A percentile compares a stretch with the other conserved stretches of the same genome.
Evolutionary conservation across 2,329 filamentous ascomycete genomes (phyloP).

Genomic region (Sporothrix pseudoabietina): DNA sequence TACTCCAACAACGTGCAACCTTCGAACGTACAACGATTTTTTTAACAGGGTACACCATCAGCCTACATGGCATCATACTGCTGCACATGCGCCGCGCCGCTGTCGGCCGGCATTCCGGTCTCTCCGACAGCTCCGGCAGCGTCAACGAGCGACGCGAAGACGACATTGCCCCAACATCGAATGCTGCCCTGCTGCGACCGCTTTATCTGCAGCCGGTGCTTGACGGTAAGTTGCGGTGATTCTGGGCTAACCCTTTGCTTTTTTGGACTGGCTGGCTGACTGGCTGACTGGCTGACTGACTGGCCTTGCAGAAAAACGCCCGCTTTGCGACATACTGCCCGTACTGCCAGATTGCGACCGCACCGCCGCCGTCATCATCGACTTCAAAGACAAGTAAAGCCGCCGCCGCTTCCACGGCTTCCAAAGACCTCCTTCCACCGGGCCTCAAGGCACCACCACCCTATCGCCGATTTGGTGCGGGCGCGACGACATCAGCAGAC

Average conservation of each 20-base stretch:
- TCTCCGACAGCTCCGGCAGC: constrained; percentile 42
- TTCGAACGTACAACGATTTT: neutral
- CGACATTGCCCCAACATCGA: constrained; percentile 49
- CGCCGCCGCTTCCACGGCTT: neutral
- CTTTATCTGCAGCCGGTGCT: constrained; percentile 71
- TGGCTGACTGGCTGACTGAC: neutral
- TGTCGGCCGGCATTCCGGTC: constrained; percentile 47
- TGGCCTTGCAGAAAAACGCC: constrained; percentile 56
- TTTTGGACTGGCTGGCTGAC: neutral
- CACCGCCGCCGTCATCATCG: constrained; percentile 40
- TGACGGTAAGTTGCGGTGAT: constrained; percentile 52
- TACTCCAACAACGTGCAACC: neutral
- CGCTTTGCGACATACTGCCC: constrained; percentile 70
- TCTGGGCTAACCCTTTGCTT: constrained; percentile 26
- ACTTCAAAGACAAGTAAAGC: neutral
- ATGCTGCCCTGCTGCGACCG: constrained; percentile 69
- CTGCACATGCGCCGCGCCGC: constrained; percentile 68
- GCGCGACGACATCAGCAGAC: constrained; percentile 31
- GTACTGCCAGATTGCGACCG: constrained; percentile 72
- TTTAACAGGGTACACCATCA: neutral
- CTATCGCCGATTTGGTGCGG: constrained; percentile 46
- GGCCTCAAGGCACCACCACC: constrained; percentile 69
- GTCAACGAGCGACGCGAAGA: neutral
- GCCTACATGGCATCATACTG: constrained; percentile 45
- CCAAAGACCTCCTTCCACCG: constrained; percentile 52